Conservation (phyloP, 768 basidiomycete species). For the Boletus pseudopeckii region DNA sequence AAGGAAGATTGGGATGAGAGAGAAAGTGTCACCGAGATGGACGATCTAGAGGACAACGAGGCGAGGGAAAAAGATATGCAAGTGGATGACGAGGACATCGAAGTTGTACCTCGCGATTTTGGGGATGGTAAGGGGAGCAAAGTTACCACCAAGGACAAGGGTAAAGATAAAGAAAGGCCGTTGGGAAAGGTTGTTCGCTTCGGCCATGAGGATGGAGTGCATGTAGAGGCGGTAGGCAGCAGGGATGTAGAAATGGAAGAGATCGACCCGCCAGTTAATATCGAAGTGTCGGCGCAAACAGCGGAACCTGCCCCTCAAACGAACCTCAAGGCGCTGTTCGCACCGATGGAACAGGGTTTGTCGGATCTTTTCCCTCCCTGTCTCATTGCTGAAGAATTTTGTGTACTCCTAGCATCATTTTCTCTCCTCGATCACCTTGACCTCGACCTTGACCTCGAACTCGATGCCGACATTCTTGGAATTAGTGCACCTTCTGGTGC, state of each 20-base stretch:
- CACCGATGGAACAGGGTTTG: constrained; percentile 64
- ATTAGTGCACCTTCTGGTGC: constrained; percentile 14
- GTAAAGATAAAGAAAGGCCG: constrained; percentile 28
- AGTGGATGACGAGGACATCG: constrained; percentile 23
- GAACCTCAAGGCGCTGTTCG: constrained; percentile 71
- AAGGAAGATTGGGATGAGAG: constrained; percentile 56
- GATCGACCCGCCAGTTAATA: neutral
- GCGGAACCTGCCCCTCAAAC: constrained; percentile 7
- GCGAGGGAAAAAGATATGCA: neutral
- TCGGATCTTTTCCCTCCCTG: neutral
- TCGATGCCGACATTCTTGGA: constrained; percentile 52
- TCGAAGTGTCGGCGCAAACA: neutral
- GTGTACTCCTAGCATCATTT: constrained; percentile 49
- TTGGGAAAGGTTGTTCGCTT: neutral
- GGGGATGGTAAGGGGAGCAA: neutral
- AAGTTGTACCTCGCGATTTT: constrained; percentile 13
- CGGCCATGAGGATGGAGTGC: neutral
- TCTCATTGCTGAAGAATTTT: neutral
- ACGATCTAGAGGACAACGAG: constrained; percentile 29
- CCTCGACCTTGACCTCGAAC: constrained; percentile 68
- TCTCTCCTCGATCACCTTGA: constrained; percentile 75
- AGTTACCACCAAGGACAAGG: constrained; percentile 1
- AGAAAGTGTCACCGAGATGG: constrained; percentile 58
- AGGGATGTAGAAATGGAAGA: constrained; percentile 15
- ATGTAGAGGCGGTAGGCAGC: constrained; percentile 3